Evolutionary conservation across 2,329 filamentous ascomycete species (phyloP).

Genomic region (Aschersonia sp.): DNA sequence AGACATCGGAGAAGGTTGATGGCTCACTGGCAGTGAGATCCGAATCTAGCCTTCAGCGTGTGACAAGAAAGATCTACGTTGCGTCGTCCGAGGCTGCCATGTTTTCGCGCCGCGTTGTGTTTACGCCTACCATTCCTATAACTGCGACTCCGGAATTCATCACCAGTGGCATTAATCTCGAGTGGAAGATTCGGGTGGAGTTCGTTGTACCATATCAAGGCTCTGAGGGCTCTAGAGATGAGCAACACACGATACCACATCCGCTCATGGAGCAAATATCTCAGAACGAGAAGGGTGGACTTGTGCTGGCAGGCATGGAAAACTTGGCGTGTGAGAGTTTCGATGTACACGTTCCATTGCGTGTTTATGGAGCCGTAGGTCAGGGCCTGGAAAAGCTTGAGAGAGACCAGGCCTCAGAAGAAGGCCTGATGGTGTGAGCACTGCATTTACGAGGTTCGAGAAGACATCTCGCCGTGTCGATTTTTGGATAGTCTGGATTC

Average conservation of each 20-base stretch:
- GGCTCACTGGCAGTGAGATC: constrained; percentile 70
- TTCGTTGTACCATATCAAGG: constrained; percentile 65
- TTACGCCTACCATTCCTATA: constrained; percentile 71
- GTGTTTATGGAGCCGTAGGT: constrained; percentile 57
- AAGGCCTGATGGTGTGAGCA: constrained; percentile 24
- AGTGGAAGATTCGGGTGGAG: constrained; percentile 83
- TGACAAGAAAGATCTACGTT: constrained; percentile 70
- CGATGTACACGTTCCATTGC: constrained; percentile 72
- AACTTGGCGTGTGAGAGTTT: constrained; percentile 76
- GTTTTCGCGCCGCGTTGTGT: constrained; percentile 65
- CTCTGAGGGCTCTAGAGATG: constrained; percentile 7
- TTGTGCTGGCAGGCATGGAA: constrained; percentile 64
- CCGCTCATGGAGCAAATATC: constrained; percentile 67
- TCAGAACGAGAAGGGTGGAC: constrained; percentile 61
- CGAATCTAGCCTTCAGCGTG: constrained; percentile 71
- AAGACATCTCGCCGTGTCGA: too few species aligned
- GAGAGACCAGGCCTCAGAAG: constrained; percentile 36
- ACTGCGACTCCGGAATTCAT: constrained; percentile 81
- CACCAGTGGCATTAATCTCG: constrained; percentile 73
- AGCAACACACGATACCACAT: constrained; percentile 11
- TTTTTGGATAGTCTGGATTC: too few species aligned
- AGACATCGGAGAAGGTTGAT: constrained; percentile 76
- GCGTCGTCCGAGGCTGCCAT: constrained; percentile 70
- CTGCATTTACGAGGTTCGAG: too few species aligned
- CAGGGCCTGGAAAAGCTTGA: constrained; percentile 41